Evolutionary conservation across 2,329 filamentous ascomycete species (phyloP).

Genomic region (Aciculosporium take): DNA sequence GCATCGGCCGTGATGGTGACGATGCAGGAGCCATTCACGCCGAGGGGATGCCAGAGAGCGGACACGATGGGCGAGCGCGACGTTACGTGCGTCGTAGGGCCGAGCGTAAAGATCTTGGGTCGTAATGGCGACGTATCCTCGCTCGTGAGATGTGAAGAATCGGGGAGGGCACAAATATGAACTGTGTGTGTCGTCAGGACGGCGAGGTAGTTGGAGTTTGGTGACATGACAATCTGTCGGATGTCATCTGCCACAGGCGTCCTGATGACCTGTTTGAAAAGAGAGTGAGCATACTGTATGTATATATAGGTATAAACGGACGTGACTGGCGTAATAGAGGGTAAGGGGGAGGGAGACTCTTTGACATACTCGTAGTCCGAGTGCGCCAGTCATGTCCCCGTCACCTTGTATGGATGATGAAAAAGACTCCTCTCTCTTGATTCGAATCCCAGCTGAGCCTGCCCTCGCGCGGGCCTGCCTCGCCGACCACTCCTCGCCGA

Average conservation of each 20-base stretch:
- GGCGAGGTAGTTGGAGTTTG: constrained; percentile 66
- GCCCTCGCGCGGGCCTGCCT: constrained; percentile 17
- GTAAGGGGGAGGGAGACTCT: background rate
- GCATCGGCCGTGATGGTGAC: constrained; percentile 84
- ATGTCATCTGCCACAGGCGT: constrained; percentile 70
- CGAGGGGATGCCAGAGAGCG: constrained; percentile 83
- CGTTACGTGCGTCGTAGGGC: constrained; percentile 80
- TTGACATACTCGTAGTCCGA: constrained; percentile 21
- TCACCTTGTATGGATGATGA: constrained; percentile 22
- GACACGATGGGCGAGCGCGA: constrained; percentile 69
- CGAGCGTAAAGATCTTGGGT: constrained; percentile 79
- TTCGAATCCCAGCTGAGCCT: constrained; percentile 18
- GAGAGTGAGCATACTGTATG: too few species aligned
- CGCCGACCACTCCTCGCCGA: constrained; percentile 48
- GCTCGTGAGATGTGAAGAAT: constrained; percentile 59
- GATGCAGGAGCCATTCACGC: constrained; percentile 64
- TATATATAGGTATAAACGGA: too few species aligned
- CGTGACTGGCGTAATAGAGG: too few species aligned
- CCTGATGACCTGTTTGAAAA: constrained; percentile 47
- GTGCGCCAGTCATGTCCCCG: constrained; percentile 13
- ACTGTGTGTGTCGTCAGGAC: constrained; percentile 79
- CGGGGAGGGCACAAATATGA: constrained; percentile 74
- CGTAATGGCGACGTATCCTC: constrained; percentile 56
- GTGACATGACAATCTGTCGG: constrained; percentile 71
- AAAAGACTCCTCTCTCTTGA: constrained; percentile 35